Evolutionary conservation across 345 rosid species (phyloP), one percentile per base, ranked within the genome.

Genomic region (Cardamine resedifolia): DNA sequence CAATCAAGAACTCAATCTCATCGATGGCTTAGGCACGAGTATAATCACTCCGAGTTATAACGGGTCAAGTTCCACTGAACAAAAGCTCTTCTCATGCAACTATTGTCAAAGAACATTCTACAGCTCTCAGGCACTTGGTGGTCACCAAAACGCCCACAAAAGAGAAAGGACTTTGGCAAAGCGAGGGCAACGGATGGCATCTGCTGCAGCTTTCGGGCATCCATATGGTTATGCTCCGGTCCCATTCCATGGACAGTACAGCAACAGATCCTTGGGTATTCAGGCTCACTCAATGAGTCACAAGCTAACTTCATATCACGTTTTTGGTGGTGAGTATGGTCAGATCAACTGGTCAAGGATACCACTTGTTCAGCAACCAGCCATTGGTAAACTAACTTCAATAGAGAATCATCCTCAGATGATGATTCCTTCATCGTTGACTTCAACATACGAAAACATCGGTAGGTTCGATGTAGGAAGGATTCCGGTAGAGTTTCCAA

Each of bases 81-180:
- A 82, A 30, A 71, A 93, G 58, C 83, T 89, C 15, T 91, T 91
- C 82, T 81, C 93, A 4, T 91, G 97, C 81, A 91, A 87, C 81
- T 91, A 88, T 71, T 91, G 97, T 71, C 91, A 89, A 66, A 82
- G 97, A 70, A 91, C 87, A 62, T 91, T 91, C 84, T 86, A 89
- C 56, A 89, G 96, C 69, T 91, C 97, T 34, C 97, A 91, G 64
- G 97, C 97, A 0, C 90, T 91, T 16, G 97, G 97, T 20, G 97
- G 97, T 3, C 97, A 91, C 67, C 97, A 91, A 80, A 91, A 91
- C 68, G 97, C 96, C 0, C 97, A 91, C 60, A 91, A 89, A 75
- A 79, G 93, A 60, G 97, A 91, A 60, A 86, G 97, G 67, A 89
- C 88, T 53, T 77, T 91, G 19, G 97, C 90, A 28, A 91, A 89